These are phyloP conservation scores for Cylindrodendrum hubeiense DNA, from an alignment of 2,329 filamentous ascomycete species.

Conservation along the genomic window DNA sequence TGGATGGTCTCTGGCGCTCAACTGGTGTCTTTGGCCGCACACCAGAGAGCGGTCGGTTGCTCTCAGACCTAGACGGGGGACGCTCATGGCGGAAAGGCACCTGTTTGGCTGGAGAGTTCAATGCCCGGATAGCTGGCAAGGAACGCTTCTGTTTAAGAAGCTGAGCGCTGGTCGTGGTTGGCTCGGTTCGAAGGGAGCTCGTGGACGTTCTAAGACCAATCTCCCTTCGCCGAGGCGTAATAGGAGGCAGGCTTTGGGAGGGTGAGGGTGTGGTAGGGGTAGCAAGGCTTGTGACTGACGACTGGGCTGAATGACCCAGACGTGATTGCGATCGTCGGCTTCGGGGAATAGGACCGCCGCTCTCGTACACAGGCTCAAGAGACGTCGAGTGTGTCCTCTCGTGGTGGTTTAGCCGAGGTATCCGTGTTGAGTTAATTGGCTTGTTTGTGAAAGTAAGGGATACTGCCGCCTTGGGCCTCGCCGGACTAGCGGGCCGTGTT, in stretches of 20 bases:
- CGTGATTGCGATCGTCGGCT: conserved; percentile 74
- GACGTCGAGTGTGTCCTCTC: conserved; percentile 77
- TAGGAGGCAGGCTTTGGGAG: conserved; percentile 65
- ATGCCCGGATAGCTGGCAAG: conserved; percentile 68
- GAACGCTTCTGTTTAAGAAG: conserved; percentile 75
- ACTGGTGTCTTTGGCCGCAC: conserved; percentile 79
- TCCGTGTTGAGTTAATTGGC: conserved; percentile 71
- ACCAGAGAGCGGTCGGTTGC: conserved; percentile 61
- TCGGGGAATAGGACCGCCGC: conserved; percentile 77
- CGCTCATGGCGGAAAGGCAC: conserved; percentile 63
- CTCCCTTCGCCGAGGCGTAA: conserved; percentile 73
- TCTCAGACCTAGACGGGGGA: conserved; percentile 70
- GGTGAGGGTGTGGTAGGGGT: conserved; percentile 71
- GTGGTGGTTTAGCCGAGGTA: conserved; percentile 81
- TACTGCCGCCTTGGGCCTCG: conserved; percentile 79
- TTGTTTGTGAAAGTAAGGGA: conserved; percentile 94
- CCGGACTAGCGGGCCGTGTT: conserved; percentile 75
- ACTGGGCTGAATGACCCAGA: conserved; percentile 76
- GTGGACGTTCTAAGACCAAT: conserved; percentile 67
- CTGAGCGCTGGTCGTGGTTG: conserved; percentile 75
- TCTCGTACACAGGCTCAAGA: conserved; percentile 94
- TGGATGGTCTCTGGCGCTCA: conserved; percentile 66
- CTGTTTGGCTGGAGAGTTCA: conserved; percentile 65
- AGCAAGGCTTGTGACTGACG: conserved; percentile 74
- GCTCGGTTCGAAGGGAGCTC: conserved; percentile 67